Conservation (phyloP, 495 filamentous ascomycete species). For the Talaromyces wortmannii region DNA sequence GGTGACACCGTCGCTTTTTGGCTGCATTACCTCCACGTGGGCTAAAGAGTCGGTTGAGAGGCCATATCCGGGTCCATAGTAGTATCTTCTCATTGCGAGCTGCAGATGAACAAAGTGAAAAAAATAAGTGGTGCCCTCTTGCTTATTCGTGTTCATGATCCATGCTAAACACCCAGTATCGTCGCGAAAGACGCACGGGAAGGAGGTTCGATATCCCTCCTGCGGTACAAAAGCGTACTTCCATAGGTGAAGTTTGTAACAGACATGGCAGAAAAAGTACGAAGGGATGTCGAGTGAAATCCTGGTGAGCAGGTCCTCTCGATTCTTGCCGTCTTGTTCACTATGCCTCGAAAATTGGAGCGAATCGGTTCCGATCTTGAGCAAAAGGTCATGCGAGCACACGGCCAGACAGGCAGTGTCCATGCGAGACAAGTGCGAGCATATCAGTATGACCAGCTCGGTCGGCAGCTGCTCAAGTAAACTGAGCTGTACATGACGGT, state of each 20-base stretch:
- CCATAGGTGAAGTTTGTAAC: conserved; percentile 11
- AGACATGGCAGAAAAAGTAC: conserved; percentile 11
- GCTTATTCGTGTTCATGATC: neutral
- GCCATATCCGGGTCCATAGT: conserved; percentile 11
- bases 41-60: conserved; percentile 6
- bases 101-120: conserved; percentile 11
- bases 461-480: neutral
- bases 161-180: conserved; percentile 1
- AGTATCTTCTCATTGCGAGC: conserved; percentile 13
- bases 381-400: neutral
- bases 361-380: neutral
- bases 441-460: conserved; percentile 2
- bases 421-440: neutral
- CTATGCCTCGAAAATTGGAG: neutral
- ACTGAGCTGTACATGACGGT: neutral
- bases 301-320: neutral
- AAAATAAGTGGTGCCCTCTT: conserved; percentile 5
- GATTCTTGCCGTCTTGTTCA: neutral
- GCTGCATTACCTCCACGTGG: conserved; percentile 7
- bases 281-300: conserved; percentile 10
- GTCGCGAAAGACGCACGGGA: conserved; percentile 1
- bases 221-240: conserved; percentile 2
- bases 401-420: neutral
- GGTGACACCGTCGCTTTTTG: conserved; percentile 5
- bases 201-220: conserved; percentile 1